These are phyloP conservation scores for Dicorynia guianensis DNA, from an alignment of 306 rosid species.

Conservation along the genomic window DNA sequence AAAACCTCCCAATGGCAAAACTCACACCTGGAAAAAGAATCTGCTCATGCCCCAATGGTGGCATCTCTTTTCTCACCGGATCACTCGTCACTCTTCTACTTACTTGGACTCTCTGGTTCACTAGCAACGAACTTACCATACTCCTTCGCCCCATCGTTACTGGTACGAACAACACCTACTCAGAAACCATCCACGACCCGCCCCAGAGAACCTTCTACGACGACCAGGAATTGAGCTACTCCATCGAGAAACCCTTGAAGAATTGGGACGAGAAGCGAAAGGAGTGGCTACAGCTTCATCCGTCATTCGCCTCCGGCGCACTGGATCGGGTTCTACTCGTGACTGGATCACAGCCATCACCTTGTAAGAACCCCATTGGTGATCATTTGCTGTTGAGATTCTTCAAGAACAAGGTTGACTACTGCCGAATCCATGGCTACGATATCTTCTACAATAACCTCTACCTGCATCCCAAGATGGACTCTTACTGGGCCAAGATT, in stretches of 20 bases:
- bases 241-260: conserved; percentile 45
- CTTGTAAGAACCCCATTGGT: conserved; percentile 49
- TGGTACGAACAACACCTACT: conserved; percentile 2
- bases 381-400: conserved; percentile 55
- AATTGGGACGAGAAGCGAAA: conserved; percentile 58
- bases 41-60: conserved; percentile 5
- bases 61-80: conserved; percentile 13
- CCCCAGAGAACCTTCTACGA: conserved; percentile 49
- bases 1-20: conserved; percentile 37
- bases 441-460: conserved; percentile 54
- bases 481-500: conserved; percentile 54
- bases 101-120: conserved; percentile 25
- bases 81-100: conserved; percentile 34
- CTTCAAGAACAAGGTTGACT: conserved; percentile 70
- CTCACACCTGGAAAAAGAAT: conserved; percentile 31
- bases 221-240: conserved; percentile 45
- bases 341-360: conserved; percentile 53
- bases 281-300: conserved; percentile 48
- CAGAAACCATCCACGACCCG: conserved; percentile 15
- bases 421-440: conserved; percentile 51
- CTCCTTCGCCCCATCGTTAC: not conserved
- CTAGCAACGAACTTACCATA: not conserved
- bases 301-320: conserved; percentile 28
- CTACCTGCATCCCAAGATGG: conserved; percentile 51
- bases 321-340: conserved; percentile 43